Conservation (phyloP, 169 alveolate genomes). For the Perkinsus olseni region DNA sequence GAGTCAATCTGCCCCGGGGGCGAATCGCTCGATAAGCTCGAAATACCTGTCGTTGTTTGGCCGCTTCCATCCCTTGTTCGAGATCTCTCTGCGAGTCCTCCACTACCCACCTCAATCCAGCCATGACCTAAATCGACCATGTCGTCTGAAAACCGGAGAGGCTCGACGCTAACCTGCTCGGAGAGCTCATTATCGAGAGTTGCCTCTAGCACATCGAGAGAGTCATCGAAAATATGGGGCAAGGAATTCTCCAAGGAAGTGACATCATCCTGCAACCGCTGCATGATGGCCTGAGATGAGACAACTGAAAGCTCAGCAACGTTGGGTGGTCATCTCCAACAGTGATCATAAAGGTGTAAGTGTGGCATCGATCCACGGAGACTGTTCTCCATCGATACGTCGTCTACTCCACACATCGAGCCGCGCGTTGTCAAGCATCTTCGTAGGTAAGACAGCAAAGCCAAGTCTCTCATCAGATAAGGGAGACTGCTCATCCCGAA, state of each 20-base stretch:
- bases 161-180: background rate
- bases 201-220: background rate
- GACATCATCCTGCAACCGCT: background rate
- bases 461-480: too few species aligned
- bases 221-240: background rate
- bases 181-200: background rate
- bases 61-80: background rate
- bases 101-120: background rate
- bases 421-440: too few species aligned
- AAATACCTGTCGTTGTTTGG: background rate
- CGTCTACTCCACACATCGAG: too few species aligned
- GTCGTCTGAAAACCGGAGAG: background rate
- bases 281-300: background rate
- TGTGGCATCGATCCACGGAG: too few species aligned
- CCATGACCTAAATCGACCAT: background rate
- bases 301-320: too few species aligned
- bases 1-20: too few species aligned
- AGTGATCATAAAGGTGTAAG: too few species aligned
- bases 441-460: too few species aligned
- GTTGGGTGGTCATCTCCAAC: too few species aligned
- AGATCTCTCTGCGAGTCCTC: background rate
- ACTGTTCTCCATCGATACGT: too few species aligned
- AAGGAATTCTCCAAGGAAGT: background rate
- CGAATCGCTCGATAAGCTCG: too few species aligned
- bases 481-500: too few species aligned